These are phyloP conservation scores for Vachellia pachyceras DNA, from an alignment of 306 rosid species.

Conservation along the genomic window DNA sequence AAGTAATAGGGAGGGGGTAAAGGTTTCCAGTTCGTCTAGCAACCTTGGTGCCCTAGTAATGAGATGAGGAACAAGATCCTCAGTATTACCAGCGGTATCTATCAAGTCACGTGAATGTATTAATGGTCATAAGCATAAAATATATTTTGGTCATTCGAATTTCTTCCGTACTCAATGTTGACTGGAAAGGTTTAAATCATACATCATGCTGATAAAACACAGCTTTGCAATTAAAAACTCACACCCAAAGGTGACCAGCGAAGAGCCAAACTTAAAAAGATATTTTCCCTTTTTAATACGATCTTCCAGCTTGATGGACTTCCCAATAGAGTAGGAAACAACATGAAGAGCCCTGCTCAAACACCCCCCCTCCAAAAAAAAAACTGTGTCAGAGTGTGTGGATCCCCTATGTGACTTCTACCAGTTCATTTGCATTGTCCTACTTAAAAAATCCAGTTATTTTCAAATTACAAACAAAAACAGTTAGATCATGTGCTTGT, in stretches of 20 bases:
- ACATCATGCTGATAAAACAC: slow-evolving; percentile 6
- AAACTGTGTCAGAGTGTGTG: not conserved
- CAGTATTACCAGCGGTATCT: slow-evolving; percentile 21
- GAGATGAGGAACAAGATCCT: slow-evolving; percentile 34
- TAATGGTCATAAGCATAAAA: slow-evolving; percentile 21
- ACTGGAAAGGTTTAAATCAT: slow-evolving; percentile 3
- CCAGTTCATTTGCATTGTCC: not conserved
- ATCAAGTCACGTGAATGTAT: slow-evolving; percentile 34
- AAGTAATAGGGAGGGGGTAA: not conserved
- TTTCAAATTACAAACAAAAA: not conserved
- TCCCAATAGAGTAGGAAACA: slow-evolving; percentile 12
- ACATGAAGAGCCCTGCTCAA: not conserved
- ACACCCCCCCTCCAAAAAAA: not conserved
- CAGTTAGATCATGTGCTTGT: slow-evolving; percentile 5
- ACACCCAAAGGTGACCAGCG: slow-evolving; percentile 9
- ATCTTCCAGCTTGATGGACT: not conserved
- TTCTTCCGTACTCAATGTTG: slow-evolving; percentile 3
- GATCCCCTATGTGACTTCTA: not conserved
- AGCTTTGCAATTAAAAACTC: not conserved
- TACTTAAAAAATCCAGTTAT: not conserved
- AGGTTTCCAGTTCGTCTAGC: not conserved
- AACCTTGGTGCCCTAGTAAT: not conserved
- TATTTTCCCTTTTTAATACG: not conserved
- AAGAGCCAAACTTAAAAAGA: slow-evolving; percentile 17
- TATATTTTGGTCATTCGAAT: not conserved